These are phyloP conservation scores for Verticillium nonalfalfae DNA, from an alignment of 2,329 filamentous ascomycete genomes.

Conservation along the genomic window DNA sequence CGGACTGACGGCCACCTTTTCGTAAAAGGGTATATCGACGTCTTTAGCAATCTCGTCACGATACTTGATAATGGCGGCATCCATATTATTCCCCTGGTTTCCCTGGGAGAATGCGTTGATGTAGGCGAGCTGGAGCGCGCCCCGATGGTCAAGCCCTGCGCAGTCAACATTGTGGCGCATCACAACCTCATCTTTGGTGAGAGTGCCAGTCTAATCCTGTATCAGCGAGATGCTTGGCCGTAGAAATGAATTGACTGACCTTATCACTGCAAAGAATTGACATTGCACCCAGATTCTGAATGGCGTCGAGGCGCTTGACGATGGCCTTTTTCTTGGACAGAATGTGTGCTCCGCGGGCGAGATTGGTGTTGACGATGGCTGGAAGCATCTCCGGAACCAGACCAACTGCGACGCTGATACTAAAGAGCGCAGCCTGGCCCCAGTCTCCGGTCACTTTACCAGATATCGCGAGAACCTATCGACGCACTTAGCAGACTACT, in stretches of 20 bases:
- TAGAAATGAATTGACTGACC: neutral
- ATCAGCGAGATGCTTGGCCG: neutral
- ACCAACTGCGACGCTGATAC: conserved; percentile 21
- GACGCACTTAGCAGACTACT: too few relatives aligned
- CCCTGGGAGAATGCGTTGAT: conserved; percentile 18
- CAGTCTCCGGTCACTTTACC: conserved; percentile 18
- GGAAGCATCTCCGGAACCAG: conserved; percentile 22
- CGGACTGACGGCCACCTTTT: conserved; percentile 15
- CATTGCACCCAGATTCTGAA: conserved; percentile 22
- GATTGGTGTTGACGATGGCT: conserved; percentile 20
- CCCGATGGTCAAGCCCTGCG: conserved; percentile 9
- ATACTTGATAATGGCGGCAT: conserved; percentile 14
- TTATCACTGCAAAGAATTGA: conserved; percentile 22
- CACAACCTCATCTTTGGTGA: conserved; percentile 21
- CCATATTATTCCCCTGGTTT: conserved; percentile 20
- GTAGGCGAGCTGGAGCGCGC: conserved; percentile 17
- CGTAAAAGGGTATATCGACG: conserved; percentile 13
- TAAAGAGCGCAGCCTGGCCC: conserved; percentile 18
- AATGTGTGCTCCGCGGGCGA: conserved; percentile 18
- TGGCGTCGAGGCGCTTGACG: conserved; percentile 23
- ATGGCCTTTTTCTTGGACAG: conserved; percentile 26
- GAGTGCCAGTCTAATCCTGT: conserved; percentile 15
- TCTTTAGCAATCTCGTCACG: conserved; percentile 1
- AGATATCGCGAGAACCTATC: conserved; percentile 16
- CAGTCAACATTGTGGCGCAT: conserved; percentile 16